These are phyloP conservation scores for Aspergillus quadricinctus DNA, from an alignment of 2,329 filamentous ascomycete species.

Conservation along the genomic window DNA sequence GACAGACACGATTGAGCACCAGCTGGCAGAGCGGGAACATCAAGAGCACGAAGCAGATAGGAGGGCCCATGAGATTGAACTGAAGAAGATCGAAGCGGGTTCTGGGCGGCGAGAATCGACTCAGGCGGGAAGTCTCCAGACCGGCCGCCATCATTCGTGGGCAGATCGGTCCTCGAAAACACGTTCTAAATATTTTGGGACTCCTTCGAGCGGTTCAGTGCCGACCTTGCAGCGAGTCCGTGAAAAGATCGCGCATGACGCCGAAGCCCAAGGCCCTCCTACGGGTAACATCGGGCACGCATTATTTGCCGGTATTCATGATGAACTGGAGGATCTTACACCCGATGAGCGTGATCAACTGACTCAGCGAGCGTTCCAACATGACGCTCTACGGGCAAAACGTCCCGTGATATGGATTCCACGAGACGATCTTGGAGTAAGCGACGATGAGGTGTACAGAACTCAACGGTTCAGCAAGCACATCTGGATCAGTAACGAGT, in stretches of 20 bases:
- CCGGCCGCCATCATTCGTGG: conserved; percentile 36
- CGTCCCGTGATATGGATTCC: conserved; percentile 93
- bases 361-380: conserved; percentile 83
- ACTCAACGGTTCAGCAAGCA: conserved; percentile 70
- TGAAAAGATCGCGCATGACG: conserved; percentile 46
- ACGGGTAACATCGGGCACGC: conserved; percentile 66
- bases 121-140: conserved; percentile 20
- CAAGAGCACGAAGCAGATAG: conserved; percentile 35
- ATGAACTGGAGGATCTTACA: conserved; percentile 91
- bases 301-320: conserved; percentile 80
- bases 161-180: conserved; percentile 38
- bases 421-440: conserved; percentile 81
- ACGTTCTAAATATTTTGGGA: conserved; percentile 39
- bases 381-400: conserved; percentile 77
- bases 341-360: conserved; percentile 83
- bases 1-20: conserved; percentile 42
- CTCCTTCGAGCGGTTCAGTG: conserved; percentile 28
- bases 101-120: conserved; percentile 15
- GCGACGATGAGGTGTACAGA: conserved; percentile 81
- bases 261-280: conserved; percentile 63
- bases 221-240: conserved; percentile 32
- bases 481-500: conserved; percentile 93
- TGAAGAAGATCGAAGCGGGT: conserved; percentile 35
- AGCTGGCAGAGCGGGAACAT: conserved; percentile 43
- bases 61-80: conserved; percentile 47